These are phyloP conservation scores for Emergomyces africanus DNA, from an alignment of 2,329 filamentous ascomycete genomes.

Conservation along the genomic window DNA sequence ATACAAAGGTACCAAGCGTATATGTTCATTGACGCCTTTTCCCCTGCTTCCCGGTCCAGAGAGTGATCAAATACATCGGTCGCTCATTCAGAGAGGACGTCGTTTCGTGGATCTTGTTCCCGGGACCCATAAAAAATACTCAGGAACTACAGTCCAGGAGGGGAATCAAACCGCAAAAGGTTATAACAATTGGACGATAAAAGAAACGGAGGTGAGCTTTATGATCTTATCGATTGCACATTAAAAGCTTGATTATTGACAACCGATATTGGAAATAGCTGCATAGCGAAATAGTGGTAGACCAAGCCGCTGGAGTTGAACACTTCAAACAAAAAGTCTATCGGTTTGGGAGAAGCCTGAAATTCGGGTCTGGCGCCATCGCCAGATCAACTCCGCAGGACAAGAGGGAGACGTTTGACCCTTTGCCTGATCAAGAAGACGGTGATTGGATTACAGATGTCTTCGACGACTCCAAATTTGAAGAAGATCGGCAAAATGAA, in stretches of 20 bases:
- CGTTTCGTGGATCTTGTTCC: background rate
- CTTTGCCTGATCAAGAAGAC: background rate
- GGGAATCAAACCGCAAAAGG: background rate
- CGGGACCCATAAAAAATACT: background rate
- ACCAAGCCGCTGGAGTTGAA: background rate
- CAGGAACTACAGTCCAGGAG: background rate
- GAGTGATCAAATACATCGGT: background rate
- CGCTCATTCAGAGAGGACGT: background rate
- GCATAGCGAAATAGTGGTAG: background rate
- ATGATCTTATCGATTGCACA: background rate
- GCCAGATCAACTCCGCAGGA: background rate
- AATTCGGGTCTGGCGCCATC: background rate
- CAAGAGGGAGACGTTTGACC: background rate
- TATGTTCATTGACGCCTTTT: background rate
- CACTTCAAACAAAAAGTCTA: background rate
- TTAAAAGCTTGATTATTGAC: background rate
- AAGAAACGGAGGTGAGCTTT: background rate
- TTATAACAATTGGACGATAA: background rate
- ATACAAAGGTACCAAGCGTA: background rate
- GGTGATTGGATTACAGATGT: background rate
- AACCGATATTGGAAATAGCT: background rate
- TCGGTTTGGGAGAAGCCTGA: background rate
- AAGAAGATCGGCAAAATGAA: constrained; percentile 1
- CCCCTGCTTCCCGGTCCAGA: background rate
- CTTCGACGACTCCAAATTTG: background rate